A percentile compares a stretch with the other conserved stretches of the same genome.
Evolutionary conservation across 768 basidiomycete species (phyloP).

Genomic region (Trametes cubensis): DNA sequence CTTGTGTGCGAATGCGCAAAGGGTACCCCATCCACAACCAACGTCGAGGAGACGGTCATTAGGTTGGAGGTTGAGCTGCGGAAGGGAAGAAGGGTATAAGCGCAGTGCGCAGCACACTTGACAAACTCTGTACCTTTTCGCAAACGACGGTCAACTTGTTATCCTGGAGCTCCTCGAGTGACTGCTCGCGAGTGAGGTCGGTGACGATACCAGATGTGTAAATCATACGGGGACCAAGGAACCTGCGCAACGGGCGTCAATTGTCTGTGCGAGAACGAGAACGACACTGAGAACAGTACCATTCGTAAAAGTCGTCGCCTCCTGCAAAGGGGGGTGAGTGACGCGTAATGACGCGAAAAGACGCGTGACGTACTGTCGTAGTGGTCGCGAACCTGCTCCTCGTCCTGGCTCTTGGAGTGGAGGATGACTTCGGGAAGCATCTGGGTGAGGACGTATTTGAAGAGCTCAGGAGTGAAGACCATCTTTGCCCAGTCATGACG

Average conservation of each 20-base stretch:
- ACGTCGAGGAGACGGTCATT: constrained; percentile 83
- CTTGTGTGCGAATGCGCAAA: constrained; percentile 92
- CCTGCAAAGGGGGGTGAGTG: constrained; percentile 43
- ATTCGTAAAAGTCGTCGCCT: constrained; percentile 95
- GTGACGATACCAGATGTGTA: constrained; percentile 93
- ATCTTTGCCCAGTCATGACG: constrained; percentile 96
- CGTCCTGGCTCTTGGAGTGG: constrained; percentile 90
- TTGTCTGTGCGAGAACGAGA: not conserved
- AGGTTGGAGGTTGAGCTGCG: constrained; percentile 77
- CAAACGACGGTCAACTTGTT: constrained; percentile 97
- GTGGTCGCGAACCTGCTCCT: constrained; percentile 93
- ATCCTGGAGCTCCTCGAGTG: constrained; percentile 94
- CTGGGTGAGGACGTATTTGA: constrained; percentile 88
- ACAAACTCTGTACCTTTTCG: constrained; percentile 54
- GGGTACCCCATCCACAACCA: constrained; percentile 96
- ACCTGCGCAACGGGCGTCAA: constrained; percentile 49
- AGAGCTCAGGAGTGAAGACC: constrained; percentile 85
- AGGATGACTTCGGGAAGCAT: constrained; percentile 92
- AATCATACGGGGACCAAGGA: constrained; percentile 94
- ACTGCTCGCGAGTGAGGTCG: constrained; percentile 70
- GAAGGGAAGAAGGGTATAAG: not conserved
- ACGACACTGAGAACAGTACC: constrained; percentile 46
- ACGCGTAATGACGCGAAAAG: constrained; percentile 16
- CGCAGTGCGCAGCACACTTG: not conserved
- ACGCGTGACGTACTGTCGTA: constrained; percentile 74